Evolutionary conservation across 768 basidiomycete species (phyloP).

Genomic region (Kwoniella europaea): DNA sequence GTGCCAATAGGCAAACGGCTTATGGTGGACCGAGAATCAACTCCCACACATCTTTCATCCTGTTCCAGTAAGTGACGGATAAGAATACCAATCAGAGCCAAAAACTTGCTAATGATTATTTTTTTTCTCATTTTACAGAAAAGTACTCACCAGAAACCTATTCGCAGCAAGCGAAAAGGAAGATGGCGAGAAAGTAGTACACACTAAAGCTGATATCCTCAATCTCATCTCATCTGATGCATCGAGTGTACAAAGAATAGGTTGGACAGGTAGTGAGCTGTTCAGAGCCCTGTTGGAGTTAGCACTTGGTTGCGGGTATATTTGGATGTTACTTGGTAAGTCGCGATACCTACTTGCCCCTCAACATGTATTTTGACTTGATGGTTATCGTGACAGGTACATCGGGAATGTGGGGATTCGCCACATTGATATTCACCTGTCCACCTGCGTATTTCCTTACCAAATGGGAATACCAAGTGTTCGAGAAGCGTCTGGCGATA

Average conservation of each 20-base stretch:
- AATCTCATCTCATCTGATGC: constrained; percentile 44
- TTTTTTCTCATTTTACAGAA: constrained; percentile 19
- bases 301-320: constrained; percentile 34
- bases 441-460: constrained; percentile 41
- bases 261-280: constrained; percentile 23
- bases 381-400: constrained; percentile 25
- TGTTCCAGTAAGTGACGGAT: constrained; percentile 33
- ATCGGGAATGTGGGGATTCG: constrained; percentile 44
- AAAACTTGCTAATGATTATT: constrained; percentile 1
- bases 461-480: constrained; percentile 41
- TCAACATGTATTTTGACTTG: background rate
- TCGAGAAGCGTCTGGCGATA: constrained; percentile 28
- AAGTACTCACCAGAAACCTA: constrained; percentile 39
- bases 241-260: constrained; percentile 15
- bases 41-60: constrained; percentile 29
- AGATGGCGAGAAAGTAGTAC: constrained; percentile 11
- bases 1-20: constrained; percentile 12
- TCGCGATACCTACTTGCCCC: background rate
- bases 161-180: constrained; percentile 22
- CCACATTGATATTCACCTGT: constrained; percentile 37
- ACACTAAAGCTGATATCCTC: constrained; percentile 45
- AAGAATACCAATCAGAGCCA: background rate
- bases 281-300: constrained; percentile 31
- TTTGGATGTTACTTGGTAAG: constrained; percentile 47
- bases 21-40: constrained; percentile 27